Base-by-base conservation (phyloP, 1,139 yeast species). In the Suhomyces taliae region DNA sequence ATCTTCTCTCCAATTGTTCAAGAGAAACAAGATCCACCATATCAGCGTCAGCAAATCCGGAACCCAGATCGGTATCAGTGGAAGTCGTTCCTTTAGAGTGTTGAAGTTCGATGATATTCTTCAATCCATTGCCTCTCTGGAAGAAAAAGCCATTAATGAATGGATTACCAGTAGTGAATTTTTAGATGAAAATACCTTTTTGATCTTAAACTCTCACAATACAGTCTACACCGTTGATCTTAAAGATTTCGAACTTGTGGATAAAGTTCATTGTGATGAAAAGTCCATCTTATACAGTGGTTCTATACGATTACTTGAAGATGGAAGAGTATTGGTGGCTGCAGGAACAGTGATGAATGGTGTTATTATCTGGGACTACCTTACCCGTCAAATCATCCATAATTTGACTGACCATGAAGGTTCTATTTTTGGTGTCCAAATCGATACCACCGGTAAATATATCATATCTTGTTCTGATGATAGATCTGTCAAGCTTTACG, bases 321-420 rank as follows among this genome's bases (percentile, higher is more conserved):
- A 45, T 19, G 70, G 67, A 8, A 67, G 67, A 39, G 79, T 85
- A 0, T 61, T 77, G 10, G 73, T 90, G 10, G 90, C 90, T 27
- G 91, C 97, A 0, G 98, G 98, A 26, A 93, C 99, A 0, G 97
- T 93, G 1, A 84, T 91, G 84, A 84, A 85, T 44, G 97, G 97
- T 3, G 85, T 89, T 1, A 72, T 88, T 6, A 69, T 90, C 1
- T 93, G 98, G 98, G 81, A 83, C 45, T 62, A 81, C 44, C 45
- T 59, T 31, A 62, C 74, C 2, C 68, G 76, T 9, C 53, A 71
- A 37, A 70, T 85, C 8, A 35, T 82, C 1, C 82, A 83, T 54
- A 78, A 76, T 36, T 72, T 91, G 47, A 77, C 78, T 0, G 85
- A 83, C 1, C 99, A 93, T 62, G 91, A 87, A 62, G 98, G 98